Evolutionary conservation across 352 stramenopile species (phyloP).

Genomic region (Phytophthora melonis): DNA sequence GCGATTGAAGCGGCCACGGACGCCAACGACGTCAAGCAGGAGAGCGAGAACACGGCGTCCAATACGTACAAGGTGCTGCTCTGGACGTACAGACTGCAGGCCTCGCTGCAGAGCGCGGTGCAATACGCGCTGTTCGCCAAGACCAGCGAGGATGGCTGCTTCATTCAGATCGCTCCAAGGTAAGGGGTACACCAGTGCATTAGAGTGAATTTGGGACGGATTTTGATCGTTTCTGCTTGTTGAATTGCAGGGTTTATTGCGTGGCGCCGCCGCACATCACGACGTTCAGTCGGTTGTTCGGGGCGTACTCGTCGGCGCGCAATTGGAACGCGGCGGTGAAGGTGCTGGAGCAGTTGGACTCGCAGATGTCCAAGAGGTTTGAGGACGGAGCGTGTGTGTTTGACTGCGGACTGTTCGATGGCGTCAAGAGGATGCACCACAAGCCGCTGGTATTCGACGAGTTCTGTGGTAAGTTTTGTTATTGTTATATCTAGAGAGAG

Average conservation of each 20-base stretch:
- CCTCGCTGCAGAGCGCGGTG: conserved; percentile 75
- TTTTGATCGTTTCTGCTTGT: conserved; percentile 12
- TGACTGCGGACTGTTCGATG: conserved; percentile 88
- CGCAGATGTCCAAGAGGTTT: conserved; percentile 78
- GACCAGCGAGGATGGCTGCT: conserved; percentile 83
- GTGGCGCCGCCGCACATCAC: conserved; percentile 83
- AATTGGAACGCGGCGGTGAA: conserved; percentile 81
- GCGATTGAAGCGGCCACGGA: conserved; percentile 70
- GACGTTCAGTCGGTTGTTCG: conserved; percentile 80
- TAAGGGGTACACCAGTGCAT: conserved; percentile 21
- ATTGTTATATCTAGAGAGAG: too few species aligned
- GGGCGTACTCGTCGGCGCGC: conserved; percentile 58
- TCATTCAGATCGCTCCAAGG: conserved; percentile 82
- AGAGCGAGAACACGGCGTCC: conserved; percentile 77
- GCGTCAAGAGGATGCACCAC: conserved; percentile 82
- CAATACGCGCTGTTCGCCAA: conserved; percentile 84
- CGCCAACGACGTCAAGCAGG: conserved; percentile 67
- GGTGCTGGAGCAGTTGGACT: conserved; percentile 76
- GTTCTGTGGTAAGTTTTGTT: conserved; percentile 74
- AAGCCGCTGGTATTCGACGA: conserved; percentile 86
- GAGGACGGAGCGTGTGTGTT: conserved; percentile 85
- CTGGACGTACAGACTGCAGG: conserved; percentile 84
- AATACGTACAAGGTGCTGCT: conserved; percentile 79
- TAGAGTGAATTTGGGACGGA: not conserved
- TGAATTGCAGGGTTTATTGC: conserved; percentile 68